phyloP scores from a whole-genome alignment of 1,284 basidiomycete genomes.

The Cryptococcus sp. region DNA sequence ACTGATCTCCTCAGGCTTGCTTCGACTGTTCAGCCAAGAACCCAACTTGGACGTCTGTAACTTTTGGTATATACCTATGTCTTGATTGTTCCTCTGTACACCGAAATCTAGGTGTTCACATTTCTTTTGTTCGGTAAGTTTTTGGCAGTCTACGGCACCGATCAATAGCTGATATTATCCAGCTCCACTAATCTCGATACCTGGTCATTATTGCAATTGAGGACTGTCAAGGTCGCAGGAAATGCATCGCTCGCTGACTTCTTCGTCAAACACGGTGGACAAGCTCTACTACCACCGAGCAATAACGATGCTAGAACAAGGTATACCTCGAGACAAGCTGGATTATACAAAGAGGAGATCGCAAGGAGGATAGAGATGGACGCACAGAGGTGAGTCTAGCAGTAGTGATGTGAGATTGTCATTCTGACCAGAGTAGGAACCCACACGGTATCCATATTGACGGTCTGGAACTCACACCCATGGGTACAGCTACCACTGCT shows the following conservation, averaged over 20 bases:
- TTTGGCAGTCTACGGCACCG: background rate
- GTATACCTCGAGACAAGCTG: slow-evolving; percentile 77
- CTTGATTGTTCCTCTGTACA: slow-evolving; percentile 94
- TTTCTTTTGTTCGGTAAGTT: slow-evolving; percentile 88
- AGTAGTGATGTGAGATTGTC: background rate
- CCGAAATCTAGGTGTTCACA: slow-evolving; percentile 96
- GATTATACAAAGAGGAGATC: slow-evolving; percentile 89
- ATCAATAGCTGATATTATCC: slow-evolving; percentile 8
- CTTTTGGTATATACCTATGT: slow-evolving; percentile 96
- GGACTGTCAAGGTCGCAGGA: slow-evolving; percentile 94
- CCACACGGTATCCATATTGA: slow-evolving; percentile 74
- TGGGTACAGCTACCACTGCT: slow-evolving; percentile 49
- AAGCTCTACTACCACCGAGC: slow-evolving; percentile 57
- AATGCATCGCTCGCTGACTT: slow-evolving; percentile 87
- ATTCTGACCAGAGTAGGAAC: slow-evolving; percentile 52
- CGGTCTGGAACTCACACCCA: slow-evolving; percentile 54
- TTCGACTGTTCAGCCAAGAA: slow-evolving; percentile 96
- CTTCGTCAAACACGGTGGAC: slow-evolving; percentile 79
- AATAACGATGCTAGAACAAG: slow-evolving; percentile 82
- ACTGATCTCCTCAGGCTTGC: slow-evolving; percentile 64
- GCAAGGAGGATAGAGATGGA: slow-evolving; percentile 78
- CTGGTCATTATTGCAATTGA: slow-evolving; percentile 87
- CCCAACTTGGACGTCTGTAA: slow-evolving; percentile 96
- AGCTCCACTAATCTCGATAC: slow-evolving; percentile 96
- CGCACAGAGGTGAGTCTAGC: slow-evolving; percentile 55